phyloP scores from a whole-genome alignment of 2,329 filamentous ascomycete genomes.

The Diplodia mutila region DNA sequence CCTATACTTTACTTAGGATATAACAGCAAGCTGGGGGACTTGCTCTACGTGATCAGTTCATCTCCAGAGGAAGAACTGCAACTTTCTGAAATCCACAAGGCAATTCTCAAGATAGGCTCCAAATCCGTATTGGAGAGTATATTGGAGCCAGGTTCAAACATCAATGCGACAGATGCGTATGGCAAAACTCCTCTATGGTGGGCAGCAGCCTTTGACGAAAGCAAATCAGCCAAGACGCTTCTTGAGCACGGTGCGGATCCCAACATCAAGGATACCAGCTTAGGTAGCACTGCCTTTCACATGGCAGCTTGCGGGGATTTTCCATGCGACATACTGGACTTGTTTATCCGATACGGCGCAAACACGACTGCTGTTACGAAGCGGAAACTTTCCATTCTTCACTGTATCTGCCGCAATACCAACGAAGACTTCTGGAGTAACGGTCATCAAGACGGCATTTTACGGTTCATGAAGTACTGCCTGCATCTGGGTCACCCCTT shows the following conservation, averaged over 20 bases:
- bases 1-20: background rate
- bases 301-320: background rate
- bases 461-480: background rate
- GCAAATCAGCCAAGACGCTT: background rate
- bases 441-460: background rate
- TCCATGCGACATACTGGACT: background rate
- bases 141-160: background rate
- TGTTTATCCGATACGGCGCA: background rate
- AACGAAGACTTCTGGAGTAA: background rate
- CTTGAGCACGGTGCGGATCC: constrained; percentile 11
- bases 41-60: background rate
- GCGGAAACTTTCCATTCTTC: background rate
- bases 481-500: background rate
- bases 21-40: too few relatives aligned
- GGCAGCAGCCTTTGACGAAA: background rate
- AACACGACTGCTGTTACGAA: background rate
- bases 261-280: background rate
- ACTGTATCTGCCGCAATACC: background rate
- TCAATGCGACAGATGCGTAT: background rate
- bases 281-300: background rate
- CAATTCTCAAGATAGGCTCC: background rate
- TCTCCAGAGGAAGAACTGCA: background rate
- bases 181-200: constrained; percentile 6
- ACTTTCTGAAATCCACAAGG: background rate
- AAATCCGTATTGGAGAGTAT: background rate